phyloP scores from a whole-genome alignment of 75 land plant genomes.

The Pseudotsuga menziesii region DNA sequence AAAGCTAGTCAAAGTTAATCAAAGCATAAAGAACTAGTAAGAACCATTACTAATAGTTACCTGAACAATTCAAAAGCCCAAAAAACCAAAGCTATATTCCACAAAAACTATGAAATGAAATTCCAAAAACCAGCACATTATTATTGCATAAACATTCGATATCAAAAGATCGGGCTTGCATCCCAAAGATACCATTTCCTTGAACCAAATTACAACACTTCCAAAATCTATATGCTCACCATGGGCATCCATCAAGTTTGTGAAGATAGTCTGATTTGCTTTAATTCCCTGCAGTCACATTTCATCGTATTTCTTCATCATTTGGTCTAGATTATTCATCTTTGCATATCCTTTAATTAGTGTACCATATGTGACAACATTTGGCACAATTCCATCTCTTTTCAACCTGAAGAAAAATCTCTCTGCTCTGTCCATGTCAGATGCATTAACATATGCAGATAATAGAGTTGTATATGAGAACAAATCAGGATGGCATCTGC shows the following conservation, averaged over 20 bases:
- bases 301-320: constrained; percentile 66
- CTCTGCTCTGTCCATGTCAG: constrained; percentile 87
- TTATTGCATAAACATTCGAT: too few species aligned
- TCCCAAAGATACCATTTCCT: constrained; percentile 74
- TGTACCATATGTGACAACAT: constrained; percentile 76
- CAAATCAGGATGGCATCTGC: constrained; percentile 77
- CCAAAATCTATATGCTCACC: constrained; percentile 73
- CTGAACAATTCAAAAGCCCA: too few species aligned
- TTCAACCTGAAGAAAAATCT: constrained; percentile 61
- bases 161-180: constrained; percentile 62
- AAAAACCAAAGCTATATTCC: too few species aligned
- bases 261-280: constrained; percentile 68
- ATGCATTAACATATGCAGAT: constrained; percentile 80
- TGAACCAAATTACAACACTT: constrained; percentile 70
- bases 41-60: too few species aligned
- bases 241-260: constrained; percentile 71
- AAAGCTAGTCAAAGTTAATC: too few species aligned
- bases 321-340: constrained; percentile 43
- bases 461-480: constrained; percentile 83
- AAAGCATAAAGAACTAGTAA: too few species aligned
- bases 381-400: constrained; percentile 70
- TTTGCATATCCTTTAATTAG: constrained; percentile 91
- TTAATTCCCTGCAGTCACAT: constrained; percentile 48
- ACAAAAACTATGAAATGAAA: too few species aligned
- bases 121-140: too few species aligned